Conservation (phyloP, 2,329 filamentous ascomycete species). For the Westerdykella aurantiaca region DNA sequence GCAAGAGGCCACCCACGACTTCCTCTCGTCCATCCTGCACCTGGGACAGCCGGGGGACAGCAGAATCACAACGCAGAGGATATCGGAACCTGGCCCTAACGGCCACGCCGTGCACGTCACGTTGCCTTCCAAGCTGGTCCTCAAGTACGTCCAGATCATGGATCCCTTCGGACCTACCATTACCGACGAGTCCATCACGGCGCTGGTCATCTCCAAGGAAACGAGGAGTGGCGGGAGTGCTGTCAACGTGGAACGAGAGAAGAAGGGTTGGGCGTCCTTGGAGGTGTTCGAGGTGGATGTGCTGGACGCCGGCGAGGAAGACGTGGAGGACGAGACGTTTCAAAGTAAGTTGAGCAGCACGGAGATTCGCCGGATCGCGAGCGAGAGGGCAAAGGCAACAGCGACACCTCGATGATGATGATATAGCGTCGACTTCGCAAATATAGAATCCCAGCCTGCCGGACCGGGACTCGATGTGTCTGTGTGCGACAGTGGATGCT, state of each 20-base stretch:
- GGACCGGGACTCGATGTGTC: slow-evolving; percentile 11
- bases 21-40: slow-evolving; percentile 60
- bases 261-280: slow-evolving; percentile 69
- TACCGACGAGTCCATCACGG: slow-evolving; percentile 69
- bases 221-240: slow-evolving; percentile 76
- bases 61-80: slow-evolving; percentile 41
- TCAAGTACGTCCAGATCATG: slow-evolving; percentile 78
- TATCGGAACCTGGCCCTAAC: slow-evolving; percentile 43
- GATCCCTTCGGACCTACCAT: slow-evolving; percentile 90
- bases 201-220: slow-evolving; percentile 81
- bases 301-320: slow-evolving; percentile 60
- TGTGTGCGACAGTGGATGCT: slow-evolving; percentile 22
- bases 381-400: slow-evolving; percentile 21
- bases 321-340: slow-evolving; percentile 55
- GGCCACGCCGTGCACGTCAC: slow-evolving; percentile 51
- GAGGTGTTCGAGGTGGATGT: slow-evolving; percentile 88
- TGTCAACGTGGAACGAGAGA: slow-evolving; percentile 75
- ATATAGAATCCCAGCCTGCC: slow-evolving; percentile 6
- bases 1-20: slow-evolving; percentile 62
- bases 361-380: slow-evolving; percentile 56
- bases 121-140: slow-evolving; percentile 57
- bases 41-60: slow-evolving; percentile 47
- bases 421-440: slow-evolving; percentile 7
- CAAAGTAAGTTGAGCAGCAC: slow-evolving; percentile 87
- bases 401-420: neutral